Conservation (phyloP, 106 monocot genomes). For the Platanthera guangdongensis region DNA sequence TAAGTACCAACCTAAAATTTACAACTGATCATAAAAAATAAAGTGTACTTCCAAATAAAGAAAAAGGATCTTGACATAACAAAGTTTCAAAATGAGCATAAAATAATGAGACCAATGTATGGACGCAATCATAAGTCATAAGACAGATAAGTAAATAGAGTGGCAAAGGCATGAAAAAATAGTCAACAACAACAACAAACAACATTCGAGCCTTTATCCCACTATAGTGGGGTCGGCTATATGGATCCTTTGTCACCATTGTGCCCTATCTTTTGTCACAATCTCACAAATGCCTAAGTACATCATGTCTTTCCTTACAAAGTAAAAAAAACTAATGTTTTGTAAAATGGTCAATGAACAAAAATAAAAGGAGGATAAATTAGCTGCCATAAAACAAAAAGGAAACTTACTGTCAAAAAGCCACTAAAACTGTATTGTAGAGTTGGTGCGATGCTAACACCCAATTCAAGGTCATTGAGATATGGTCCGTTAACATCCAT, state of each 20-base stretch:
- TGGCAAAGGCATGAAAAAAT: neutral
- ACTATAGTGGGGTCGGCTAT: too few relatives aligned
- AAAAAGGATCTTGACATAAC: neutral
- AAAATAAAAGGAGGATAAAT: neutral
- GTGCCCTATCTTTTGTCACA: too few relatives aligned
- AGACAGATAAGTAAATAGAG: neutral
- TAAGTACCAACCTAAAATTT: neutral
- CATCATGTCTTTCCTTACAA: too few relatives aligned
- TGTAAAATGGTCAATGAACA: neutral
- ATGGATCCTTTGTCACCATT: too few relatives aligned
- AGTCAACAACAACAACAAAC: neutral
- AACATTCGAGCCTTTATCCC: neutral
- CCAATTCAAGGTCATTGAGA: conserved; percentile 69
- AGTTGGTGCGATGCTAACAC: conserved; percentile 58
- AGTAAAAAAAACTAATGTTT: too few relatives aligned
- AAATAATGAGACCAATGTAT: neutral
- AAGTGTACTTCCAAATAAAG: neutral
- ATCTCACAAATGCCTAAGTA: too few relatives aligned
- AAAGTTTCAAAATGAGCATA: neutral
- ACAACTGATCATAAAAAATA: neutral
- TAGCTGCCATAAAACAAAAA: neutral
- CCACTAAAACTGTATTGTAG: conserved; percentile 83
- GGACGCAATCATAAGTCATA: neutral
- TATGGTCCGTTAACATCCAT: conserved; percentile 93
- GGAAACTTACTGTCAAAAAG: conserved; percentile 65